phyloP scores from a whole-genome alignment of 441 rosid species.

The Aleurites moluccanus region DNA sequence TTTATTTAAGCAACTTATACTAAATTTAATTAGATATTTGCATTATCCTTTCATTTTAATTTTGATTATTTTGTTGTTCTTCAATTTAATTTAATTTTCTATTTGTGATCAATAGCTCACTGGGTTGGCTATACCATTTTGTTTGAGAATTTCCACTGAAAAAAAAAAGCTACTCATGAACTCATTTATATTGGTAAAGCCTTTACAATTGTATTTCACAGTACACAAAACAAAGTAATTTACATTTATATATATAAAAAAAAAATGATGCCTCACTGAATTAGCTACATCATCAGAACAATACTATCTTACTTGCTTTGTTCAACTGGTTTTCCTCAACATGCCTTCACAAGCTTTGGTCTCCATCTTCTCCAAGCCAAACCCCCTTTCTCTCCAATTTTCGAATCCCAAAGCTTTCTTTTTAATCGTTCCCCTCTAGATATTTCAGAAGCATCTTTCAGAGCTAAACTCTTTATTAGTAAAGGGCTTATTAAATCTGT shows the following conservation, averaged over 20 bases:
- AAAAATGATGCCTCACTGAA: background rate
- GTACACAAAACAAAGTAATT: background rate
- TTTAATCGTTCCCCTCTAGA: conserved; percentile 44
- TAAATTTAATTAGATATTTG: too few relatives aligned
- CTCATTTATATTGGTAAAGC: background rate
- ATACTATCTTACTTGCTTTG: background rate
- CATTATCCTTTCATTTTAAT: too few relatives aligned
- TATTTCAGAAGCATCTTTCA: conserved; percentile 32
- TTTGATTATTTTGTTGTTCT: too few relatives aligned
- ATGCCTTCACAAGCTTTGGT: conserved; percentile 43
- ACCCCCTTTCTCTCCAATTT: conserved; percentile 47
- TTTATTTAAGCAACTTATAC: too few relatives aligned
- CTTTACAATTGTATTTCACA: background rate
- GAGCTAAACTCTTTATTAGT: conserved; percentile 37
- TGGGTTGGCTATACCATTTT: too few relatives aligned
- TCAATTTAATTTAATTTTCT: too few relatives aligned
- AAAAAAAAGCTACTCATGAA: background rate
- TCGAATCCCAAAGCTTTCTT: conserved; percentile 49
- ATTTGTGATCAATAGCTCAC: too few relatives aligned
- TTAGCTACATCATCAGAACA: background rate
- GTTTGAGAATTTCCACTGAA: too few relatives aligned
- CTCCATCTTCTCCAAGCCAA: conserved; percentile 55
- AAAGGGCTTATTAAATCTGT: conserved; percentile 37
- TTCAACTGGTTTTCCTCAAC: conserved; percentile 8
- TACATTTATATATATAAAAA: conserved; percentile 8